Conservation (phyloP, 208 protist genomes). For the Herpetomonas tarakana region DNA sequence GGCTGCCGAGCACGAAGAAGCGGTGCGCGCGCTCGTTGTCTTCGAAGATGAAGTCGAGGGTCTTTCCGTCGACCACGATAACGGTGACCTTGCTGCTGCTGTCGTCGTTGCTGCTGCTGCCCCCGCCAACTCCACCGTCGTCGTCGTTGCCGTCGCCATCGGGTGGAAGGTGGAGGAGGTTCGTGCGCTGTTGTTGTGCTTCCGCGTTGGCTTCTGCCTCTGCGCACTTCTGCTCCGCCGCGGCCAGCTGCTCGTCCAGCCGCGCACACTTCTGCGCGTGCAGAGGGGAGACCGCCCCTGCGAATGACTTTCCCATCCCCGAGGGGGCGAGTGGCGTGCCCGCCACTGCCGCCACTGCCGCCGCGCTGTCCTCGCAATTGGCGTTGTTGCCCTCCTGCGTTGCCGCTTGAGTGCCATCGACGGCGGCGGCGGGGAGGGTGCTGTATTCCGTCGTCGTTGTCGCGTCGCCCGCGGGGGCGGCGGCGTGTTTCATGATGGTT, state of each 20-base stretch:
- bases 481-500: conserved; percentile 17
- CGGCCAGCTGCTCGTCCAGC: conserved; percentile 28
- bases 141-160: too few species aligned
- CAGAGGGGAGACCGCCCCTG: too few species aligned
- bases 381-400: too few species aligned
- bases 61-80: conserved; percentile 74
- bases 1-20: conserved; percentile 67
- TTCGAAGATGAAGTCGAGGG: conserved; percentile 66
- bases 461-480: conserved; percentile 7
- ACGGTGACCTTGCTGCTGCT: conserved; percentile 28
- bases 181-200: neutral
- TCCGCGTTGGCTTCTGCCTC: conserved; percentile 10
- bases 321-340: neutral
- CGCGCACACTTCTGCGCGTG: conserved; percentile 13
- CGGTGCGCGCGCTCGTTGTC: conserved; percentile 29
- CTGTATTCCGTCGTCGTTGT: neutral
- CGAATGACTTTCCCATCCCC: too few species aligned
- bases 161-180: too few species aligned
- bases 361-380: too few species aligned
- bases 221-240: conserved; percentile 21
- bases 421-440: neutral
- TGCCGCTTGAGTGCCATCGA: neutral
- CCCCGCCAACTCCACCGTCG: neutral
- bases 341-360: neutral
- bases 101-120: neutral